Evolutionary conservation across 768 basidiomycete species (phyloP).

Genomic region (Lentinula raphanica): DNA sequence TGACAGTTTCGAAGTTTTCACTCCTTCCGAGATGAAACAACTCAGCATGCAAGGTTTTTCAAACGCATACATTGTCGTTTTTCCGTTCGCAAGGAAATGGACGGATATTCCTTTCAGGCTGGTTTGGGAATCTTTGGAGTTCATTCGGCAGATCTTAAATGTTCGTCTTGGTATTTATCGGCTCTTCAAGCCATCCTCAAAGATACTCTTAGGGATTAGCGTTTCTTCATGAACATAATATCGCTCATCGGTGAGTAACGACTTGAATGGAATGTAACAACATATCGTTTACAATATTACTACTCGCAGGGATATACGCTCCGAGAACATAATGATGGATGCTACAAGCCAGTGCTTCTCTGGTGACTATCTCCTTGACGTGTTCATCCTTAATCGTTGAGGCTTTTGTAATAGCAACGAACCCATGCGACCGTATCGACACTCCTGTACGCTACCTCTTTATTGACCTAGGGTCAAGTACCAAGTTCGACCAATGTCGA

Average conservation of each 20-base stretch:
- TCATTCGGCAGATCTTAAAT: background rate
- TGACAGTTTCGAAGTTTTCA: background rate
- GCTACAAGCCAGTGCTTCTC: background rate
- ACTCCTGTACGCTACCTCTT: background rate
- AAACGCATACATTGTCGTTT: slow-evolving; percentile 4
- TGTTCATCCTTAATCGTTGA: background rate
- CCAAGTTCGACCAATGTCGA: background rate
- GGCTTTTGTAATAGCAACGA: background rate
- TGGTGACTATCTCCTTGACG: background rate
- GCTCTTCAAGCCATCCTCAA: no score
- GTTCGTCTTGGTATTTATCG: background rate
- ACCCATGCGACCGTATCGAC: background rate
- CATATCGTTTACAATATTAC: background rate
- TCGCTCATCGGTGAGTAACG: slow-evolving; percentile 4
- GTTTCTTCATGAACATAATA: slow-evolving; percentile 7
- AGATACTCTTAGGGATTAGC: slow-evolving; percentile 2
- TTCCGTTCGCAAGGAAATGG: slow-evolving; percentile 3
- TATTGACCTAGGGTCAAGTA: slow-evolving; percentile 2
- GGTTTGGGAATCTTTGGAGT: background rate
- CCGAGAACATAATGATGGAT: slow-evolving; percentile 3
- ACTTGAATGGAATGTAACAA: no score
- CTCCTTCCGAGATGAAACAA: background rate
- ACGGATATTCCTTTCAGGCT: slow-evolving; percentile 2
- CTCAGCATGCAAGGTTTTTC: background rate
- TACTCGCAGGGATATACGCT: background rate